These are phyloP conservation scores for Diplotaxis tenuifolia DNA, from an alignment of 345 rosid species.

Conservation along the genomic window DNA sequence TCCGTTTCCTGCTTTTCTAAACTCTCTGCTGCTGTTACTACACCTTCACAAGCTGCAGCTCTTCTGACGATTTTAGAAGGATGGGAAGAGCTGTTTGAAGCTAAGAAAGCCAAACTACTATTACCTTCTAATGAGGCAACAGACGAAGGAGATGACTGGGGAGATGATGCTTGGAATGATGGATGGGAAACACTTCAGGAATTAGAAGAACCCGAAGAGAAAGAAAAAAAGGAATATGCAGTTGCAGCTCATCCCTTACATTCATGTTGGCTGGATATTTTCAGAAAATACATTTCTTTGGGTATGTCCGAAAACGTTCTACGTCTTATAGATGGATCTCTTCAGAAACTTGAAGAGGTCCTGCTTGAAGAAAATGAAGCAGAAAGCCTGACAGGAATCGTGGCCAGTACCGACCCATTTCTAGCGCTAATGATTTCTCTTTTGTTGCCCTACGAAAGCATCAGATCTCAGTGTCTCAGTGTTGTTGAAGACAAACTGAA, in stretches of 20 bases:
- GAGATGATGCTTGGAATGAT: constrained; percentile 80
- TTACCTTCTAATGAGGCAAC: constrained; percentile 45
- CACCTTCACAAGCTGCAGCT: constrained; percentile 52
- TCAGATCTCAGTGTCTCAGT: constrained; percentile 52
- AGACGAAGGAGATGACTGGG: constrained; percentile 62
- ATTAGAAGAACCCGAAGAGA: constrained; percentile 53
- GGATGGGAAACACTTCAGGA: constrained; percentile 99
- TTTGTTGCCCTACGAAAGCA: constrained; percentile 64
- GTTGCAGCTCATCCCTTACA: constrained; percentile 66
- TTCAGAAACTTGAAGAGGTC: constrained; percentile 48
- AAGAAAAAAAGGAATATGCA: constrained; percentile 41
- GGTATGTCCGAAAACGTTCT: constrained; percentile 45
- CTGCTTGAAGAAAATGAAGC: constrained; percentile 63
- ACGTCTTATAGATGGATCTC: constrained; percentile 58
- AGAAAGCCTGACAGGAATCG: constrained; percentile 42
- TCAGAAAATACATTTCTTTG: constrained; percentile 43
- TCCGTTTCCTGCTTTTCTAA: constrained; percentile 72
- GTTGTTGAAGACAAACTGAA: constrained; percentile 63
- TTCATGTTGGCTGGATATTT: constrained; percentile 67
- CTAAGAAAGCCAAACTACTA: constrained; percentile 41
- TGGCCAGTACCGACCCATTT: constrained; percentile 42
- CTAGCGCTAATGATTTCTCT: constrained; percentile 60
- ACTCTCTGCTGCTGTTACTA: constrained; percentile 51
- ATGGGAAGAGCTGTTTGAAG: constrained; percentile 80
- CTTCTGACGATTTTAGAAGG: constrained; percentile 70